Base-by-base conservation (phyloP, 768 basidiomycete species). In the Amanita pallidorosea region DNA sequence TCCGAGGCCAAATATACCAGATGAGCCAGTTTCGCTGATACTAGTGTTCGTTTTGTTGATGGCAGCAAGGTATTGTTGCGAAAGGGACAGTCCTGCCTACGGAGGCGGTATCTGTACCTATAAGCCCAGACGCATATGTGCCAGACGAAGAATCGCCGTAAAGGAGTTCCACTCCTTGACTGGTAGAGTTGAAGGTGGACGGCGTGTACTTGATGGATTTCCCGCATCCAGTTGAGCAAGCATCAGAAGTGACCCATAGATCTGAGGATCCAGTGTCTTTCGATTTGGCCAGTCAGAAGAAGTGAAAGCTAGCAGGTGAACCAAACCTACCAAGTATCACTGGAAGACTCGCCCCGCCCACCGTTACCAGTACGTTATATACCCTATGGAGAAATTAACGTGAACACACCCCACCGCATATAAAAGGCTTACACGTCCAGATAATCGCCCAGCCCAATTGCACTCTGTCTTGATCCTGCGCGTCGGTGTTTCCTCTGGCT, bases 211-310 rank as follows among this genome's bases (percentile, higher is more conserved):
- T 60, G 4, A 74, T 27, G 2, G 57, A 62, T 25, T 58, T 59
- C 3, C 65, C 53, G 46, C 72, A 72, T 52, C 70, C 74, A n/a
- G 58, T 55, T 8, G 62, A 64, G 60, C 83, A 88, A 0, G 71
- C 65, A 45, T 79, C 73, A 0, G 83, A 83, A 23, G 81, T 63
- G 8, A 83, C 73, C 87, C 87, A 89, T 5, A 88, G 61, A 58
- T 89, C 86, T 4, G 86, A 80, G 2, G 86, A 88, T 40, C 86
- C 86, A 2, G 85, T 86, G 55, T 88, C 86, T 85, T 45, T 9
- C 35, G 23, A 29, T 22, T 29, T 18, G n/a, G 36, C 33, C 7
- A 17, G 36, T 47, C n/a, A n/a, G 37, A 49, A 36, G 8, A 20
- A n/a, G 15, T 49, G 5, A 13, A 15, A 29, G 12, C 13, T 4